Evolutionary conservation across 805 yeast species (phyloP).

Genomic region (Metschnikowia proteae): DNA sequence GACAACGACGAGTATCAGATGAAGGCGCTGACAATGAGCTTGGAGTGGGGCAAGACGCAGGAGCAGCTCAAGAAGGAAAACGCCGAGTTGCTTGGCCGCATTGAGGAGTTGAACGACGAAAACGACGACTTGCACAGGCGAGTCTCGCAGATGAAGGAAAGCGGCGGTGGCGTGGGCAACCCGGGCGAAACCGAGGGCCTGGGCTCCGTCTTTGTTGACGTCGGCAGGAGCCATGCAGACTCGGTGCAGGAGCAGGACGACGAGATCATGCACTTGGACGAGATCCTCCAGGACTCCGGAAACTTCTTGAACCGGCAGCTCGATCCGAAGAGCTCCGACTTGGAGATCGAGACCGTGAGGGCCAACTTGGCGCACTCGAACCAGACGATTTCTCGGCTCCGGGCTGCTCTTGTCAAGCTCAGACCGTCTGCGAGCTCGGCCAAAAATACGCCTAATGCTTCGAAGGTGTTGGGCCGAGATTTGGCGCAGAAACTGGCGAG

Average conservation of each 20-base stretch:
- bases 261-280: conserved; percentile 29
- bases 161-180: neutral
- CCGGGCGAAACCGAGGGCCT: neutral
- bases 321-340: conserved; percentile 41
- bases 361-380: conserved; percentile 65
- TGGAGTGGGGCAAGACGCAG: conserved; percentile 36
- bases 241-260: conserved; percentile 30
- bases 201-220: conserved; percentile 1
- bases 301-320: conserved; percentile 16
- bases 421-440: conserved; percentile 20
- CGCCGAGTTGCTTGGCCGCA: conserved; percentile 46
- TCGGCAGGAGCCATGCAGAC: neutral
- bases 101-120: conserved; percentile 63
- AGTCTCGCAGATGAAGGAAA: conserved; percentile 17
- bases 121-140: conserved; percentile 54
- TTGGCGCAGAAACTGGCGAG: conserved; percentile 13
- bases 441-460: conserved; percentile 24
- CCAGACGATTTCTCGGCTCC: conserved; percentile 56
- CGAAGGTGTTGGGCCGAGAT: conserved; percentile 13
- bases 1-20: conserved; percentile 47
- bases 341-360: conserved; percentile 64
- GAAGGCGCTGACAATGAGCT: conserved; percentile 38
- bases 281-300: conserved; percentile 27
- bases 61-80: conserved; percentile 39
- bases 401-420: conserved; percentile 46